Evolutionary conservation across 768 basidiomycete genomes (phyloP), one percentile per base, ranked within the genome.

Genomic region (Rhizopogon vulgaris): DNA sequence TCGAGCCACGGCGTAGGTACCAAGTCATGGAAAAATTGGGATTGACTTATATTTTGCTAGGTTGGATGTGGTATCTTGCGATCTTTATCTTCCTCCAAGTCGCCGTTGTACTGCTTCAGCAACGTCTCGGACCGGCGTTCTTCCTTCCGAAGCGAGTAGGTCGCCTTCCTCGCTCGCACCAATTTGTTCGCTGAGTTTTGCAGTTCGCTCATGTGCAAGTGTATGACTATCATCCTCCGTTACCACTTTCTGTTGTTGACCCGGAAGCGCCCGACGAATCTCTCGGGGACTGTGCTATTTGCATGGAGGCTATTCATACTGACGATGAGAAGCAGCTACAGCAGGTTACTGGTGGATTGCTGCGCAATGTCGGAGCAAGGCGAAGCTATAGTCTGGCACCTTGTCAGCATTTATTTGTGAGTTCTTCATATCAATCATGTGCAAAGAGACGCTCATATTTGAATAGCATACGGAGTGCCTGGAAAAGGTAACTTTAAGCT

Each of bases 271-370:
- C 85, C 2, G 85, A 85, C 41, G 82, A 85, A 57, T 78, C 85
- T 3, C 70, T 91, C 14, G 91, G 89, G 6, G 90, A 94, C 63
- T 96, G 93, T 60, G 82, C 90, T 6, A 94, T 96, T 48, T 95
- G 93, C 61, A 94, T 95, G 90, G 93, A 95, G 52, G 78, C 82
- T 4, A 94, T 94, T 56, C 61, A 79, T 38, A 64, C 79, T 24
- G 78, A 82, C 40, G 70, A 76, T 40, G 61, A 69, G 6, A 60
- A 72, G 40, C 71, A 66, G 7, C 60, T 69, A 18, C 70, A 61
- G 22, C 68, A 66, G 38, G 64, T 68, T 17, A 61, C 68, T 17
- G 65, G 63, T n/a, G 69, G 75, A 24, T 61, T 83, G 34, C 53
- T 68, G 12, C 68, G 63, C 9, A 68, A 64, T 22, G 66, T 67